Percentiles rank a stretch among this genome's conserved stretches.
Evolutionary conservation across 169 alveolate species (phyloP).

Genomic region (Plasmodium blacklocki): DNA sequence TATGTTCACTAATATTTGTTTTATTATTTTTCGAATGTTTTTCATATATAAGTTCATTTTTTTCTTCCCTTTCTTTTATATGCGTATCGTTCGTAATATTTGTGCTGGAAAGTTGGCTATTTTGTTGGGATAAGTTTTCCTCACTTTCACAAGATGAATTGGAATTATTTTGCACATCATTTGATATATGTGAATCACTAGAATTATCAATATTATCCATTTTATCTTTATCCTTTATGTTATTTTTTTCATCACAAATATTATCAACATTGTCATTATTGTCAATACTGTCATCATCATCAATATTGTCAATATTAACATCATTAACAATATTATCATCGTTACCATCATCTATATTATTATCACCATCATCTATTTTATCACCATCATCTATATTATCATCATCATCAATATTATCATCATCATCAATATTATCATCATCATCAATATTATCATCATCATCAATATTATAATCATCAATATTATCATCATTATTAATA

Average conservation of each 20-base stretch:
- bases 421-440: not conserved
- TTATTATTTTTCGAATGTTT: no score
- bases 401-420: not conserved
- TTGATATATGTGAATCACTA: no score
- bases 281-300: not conserved
- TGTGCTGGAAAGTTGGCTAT: no score
- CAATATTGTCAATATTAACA: not conserved
- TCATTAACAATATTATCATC: not conserved
- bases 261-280: not conserved
- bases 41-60: no score
- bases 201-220: not conserved
- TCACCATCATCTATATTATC: not conserved
- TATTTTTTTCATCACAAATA: not conserved
- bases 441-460: not conserved
- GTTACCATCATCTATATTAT: not conserved
- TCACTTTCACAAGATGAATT: no score
- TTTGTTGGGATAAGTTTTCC: no score
- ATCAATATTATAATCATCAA: not conserved
- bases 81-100: no score
- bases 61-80: no score
- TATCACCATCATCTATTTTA: not conserved
- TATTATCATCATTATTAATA: conserved; percentile 4
- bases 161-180: no score
- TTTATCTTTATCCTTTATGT: not conserved
- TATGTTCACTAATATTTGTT: no score